Conservation (phyloP, 176 grass and related monocot species). For the Oryza australiensis region DNA sequence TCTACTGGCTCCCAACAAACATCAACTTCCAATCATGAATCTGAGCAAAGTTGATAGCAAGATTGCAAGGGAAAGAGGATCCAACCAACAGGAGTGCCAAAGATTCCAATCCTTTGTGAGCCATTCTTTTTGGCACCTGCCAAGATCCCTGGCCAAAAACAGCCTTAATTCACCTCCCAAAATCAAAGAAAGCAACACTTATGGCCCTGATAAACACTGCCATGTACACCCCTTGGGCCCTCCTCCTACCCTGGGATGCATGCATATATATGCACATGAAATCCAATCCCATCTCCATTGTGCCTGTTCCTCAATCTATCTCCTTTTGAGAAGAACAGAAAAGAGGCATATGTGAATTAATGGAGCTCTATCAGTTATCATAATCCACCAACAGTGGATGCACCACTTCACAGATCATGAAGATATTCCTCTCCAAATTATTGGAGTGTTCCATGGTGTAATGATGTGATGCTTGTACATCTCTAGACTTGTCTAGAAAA, state of each 20-base stretch:
- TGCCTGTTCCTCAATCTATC: slow-evolving; percentile 5
- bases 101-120: slow-evolving; percentile 31
- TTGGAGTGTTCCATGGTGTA: background rate
- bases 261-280: slow-evolving; percentile 28
- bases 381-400: slow-evolving; percentile 36
- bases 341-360: background rate
- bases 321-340: background rate
- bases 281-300: slow-evolving; percentile 28
- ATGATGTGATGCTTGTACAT: slow-evolving; percentile 23
- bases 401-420: slow-evolving; percentile 24
- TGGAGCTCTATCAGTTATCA: slow-evolving; percentile 9
- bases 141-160: slow-evolving; percentile 14
- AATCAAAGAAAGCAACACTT: slow-evolving; percentile 24
- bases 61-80: background rate
- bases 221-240: background rate
- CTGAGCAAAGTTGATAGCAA: slow-evolving; percentile 15
- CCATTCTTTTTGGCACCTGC: slow-evolving; percentile 31
- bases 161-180: slow-evolving; percentile 7
- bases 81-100: background rate
- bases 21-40: slow-evolving; percentile 27
- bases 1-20: background rate
- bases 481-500: background rate
- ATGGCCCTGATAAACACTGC: slow-evolving; percentile 1
- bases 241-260: background rate
- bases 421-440: slow-evolving; percentile 17